Percentiles rank a stretch among this genome's conserved stretches.
Evolutionary conservation across 1,139 yeast species (phyloP).

Genomic region (Fermentozyma sake): DNA sequence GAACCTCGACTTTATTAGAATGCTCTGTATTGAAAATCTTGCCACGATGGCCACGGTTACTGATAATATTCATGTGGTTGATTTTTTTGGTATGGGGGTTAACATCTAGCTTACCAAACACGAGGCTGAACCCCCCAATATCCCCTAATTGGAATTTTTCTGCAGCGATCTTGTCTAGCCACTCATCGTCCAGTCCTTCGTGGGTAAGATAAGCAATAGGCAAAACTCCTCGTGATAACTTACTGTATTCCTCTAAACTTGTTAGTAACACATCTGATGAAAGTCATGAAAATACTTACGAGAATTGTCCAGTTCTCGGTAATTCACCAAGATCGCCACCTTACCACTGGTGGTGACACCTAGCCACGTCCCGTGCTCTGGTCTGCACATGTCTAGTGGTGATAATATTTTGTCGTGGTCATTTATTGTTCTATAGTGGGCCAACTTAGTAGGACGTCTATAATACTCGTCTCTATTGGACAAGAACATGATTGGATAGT

Average conservation of each 20-base stretch:
- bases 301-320: conserved; percentile 38
- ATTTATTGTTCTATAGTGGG: conserved; percentile 43
- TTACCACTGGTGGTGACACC: conserved; percentile 64
- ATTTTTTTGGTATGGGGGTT: conserved; percentile 20
- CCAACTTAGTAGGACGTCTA: conserved; percentile 64
- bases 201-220: conserved; percentile 55
- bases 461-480: conserved; percentile 87
- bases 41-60: conserved; percentile 46
- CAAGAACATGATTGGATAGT: conserved; percentile 63
- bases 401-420: conserved; percentile 43
- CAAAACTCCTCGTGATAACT: conserved; percentile 67
- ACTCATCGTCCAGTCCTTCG: conserved; percentile 36
- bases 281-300: conserved; percentile 14
- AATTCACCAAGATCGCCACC: conserved; percentile 73
- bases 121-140: conserved; percentile 81
- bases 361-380: conserved; percentile 89
- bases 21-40: conserved; percentile 14
- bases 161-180: conserved; percentile 33
- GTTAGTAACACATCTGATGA: conserved; percentile 11
- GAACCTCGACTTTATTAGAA: conserved; percentile 8
- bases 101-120: conserved; percentile 57
- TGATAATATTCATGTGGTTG: conserved; percentile 43
- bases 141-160: too few species aligned
- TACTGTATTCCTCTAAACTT: conserved; percentile 17
- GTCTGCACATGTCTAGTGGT: conserved; percentile 72